Base-by-base conservation (phyloP, 2,329 filamentous ascomycete genomes). In the Aspergillus nomiae region DNA sequence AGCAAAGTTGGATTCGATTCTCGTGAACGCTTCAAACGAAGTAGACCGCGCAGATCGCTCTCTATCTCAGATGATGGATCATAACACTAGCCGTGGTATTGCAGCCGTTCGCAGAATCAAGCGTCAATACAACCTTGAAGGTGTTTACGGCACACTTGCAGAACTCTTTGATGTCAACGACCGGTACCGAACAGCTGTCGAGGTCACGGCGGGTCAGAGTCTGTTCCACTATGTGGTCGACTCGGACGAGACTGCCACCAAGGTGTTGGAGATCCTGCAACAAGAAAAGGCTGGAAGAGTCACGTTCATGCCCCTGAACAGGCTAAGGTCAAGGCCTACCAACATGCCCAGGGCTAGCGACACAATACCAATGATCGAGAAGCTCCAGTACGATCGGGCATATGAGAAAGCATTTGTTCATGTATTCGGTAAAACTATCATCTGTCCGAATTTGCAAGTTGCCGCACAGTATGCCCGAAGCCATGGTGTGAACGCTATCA, bases 161-260 rank as follows among this genome's bases (percentile, higher is more conserved):
- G 96, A 99, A 76, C 86, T 99, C n/a, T 88, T 98, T 70, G 88
- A 93, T 60, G 92, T 97, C 56, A 87, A 85, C 62, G 92, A 97
- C 59, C 86, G 88, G 59, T 98, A 97, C 78, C 89, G 93, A 64
- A 88, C 94, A 12, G 92, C 95, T 2, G 90, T 96, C 11, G 95
- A 99, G 78, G 92, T 96, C 70, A 95, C 94, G 58, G 95, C 94
- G 2, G 95, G 95, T 21, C 90, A 89, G 66, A 96, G 92, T 75
- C 84, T 99, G 10, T 99, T 99, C 80, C 92, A 99, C 78, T 97
- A 97, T 69, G 89, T 99, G 12, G 94, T 98, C 50, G 94, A 99
- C 76, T 94, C 90, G 56, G 92, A 96, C 64, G 88, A 91, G 46
- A 97, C 94, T 0, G 93, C 94, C 0, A 92, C 92, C 1, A 87